A percentile compares a stretch with the other conserved stretches of the same genome.
These are phyloP conservation scores for Oryza australiensis DNA, from an alignment of 176 grass and related monocot genomes.

Conservation along the genomic window DNA sequence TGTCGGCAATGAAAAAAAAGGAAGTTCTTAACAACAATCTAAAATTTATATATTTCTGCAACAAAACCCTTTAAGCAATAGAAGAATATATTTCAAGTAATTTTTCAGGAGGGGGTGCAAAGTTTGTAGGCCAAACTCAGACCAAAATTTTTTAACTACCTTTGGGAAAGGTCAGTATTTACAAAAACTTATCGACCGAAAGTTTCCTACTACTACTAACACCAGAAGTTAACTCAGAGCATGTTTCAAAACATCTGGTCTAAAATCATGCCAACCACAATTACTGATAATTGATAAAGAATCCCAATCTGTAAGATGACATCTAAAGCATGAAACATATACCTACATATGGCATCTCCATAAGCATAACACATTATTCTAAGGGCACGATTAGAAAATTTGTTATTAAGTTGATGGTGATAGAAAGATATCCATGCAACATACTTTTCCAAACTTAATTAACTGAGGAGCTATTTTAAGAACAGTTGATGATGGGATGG, in stretches of 20 bases:
- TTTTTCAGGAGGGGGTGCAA: neutral
- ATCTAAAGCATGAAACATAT: conserved; percentile 18
- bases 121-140: neutral
- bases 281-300: neutral
- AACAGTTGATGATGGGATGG: conserved; percentile 91
- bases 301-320: neutral
- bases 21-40: neutral
- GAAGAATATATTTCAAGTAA: neutral
- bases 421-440: conserved; percentile 27
- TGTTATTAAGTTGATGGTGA: neutral
- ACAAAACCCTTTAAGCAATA: neutral
- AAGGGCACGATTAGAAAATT: neutral
- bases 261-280: neutral
- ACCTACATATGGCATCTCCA: neutral
- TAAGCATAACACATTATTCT: neutral
- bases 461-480: conserved; percentile 90
- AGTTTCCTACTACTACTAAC: neutral
- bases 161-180: neutral
- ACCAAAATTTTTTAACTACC: neutral
- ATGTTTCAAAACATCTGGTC: conserved; percentile 10
- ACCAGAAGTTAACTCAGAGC: neutral
- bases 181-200: neutral
- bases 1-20: neutral
- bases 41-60: neutral
- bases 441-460: conserved; percentile 93